Conservation (phyloP, 1,284 basidiomycete genomes). For the Ustilago curta region DNA sequence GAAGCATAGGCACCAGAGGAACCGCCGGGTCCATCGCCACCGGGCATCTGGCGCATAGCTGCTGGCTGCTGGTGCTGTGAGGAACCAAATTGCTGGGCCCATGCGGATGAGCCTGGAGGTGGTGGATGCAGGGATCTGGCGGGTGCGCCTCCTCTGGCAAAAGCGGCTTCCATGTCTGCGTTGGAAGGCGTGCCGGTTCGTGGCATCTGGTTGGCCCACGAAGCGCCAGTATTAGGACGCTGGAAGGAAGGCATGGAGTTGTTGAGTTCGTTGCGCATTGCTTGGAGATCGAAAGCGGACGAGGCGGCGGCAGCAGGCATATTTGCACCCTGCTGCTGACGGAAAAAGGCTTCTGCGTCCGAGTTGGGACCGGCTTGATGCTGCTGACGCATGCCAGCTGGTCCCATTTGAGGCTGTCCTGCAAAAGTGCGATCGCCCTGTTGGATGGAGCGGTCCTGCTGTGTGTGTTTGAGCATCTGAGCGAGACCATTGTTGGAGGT, state of each 20-base stretch:
- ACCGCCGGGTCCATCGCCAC: conserved; percentile 18
- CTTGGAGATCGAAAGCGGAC: conserved; percentile 59
- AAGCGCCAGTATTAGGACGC: conserved; percentile 25
- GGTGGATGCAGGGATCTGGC: conserved; percentile 25
- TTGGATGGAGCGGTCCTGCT: conserved; percentile 87
- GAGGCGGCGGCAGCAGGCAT: conserved; percentile 31
- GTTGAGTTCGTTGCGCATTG: conserved; percentile 54
- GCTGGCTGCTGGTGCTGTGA: conserved; percentile 25
- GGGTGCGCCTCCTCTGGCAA: conserved; percentile 35
- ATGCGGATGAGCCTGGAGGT: conserved; percentile 37
- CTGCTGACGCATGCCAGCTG: conserved; percentile 45
- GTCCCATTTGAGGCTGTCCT: conserved; percentile 37
- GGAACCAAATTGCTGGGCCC: conserved; percentile 57
- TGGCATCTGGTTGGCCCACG: conserved; percentile 64
- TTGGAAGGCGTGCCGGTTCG: conserved; percentile 24
- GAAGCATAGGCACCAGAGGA: conserved; percentile 37
- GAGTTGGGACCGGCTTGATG: conserved; percentile 38
- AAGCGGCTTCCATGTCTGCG: conserved; percentile 57
- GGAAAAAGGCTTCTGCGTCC: conserved; percentile 64
- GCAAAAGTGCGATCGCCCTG: conserved; percentile 61
- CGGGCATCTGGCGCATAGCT: conserved; percentile 19
- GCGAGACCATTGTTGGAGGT: conserved; percentile 86
- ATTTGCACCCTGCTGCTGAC: conserved; percentile 48
- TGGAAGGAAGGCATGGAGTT: conserved; percentile 31
- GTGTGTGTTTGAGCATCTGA: conserved; percentile 90